phyloP scores from a whole-genome alignment of 129 eudicot genomes.

The Artemisia tridentata region DNA sequence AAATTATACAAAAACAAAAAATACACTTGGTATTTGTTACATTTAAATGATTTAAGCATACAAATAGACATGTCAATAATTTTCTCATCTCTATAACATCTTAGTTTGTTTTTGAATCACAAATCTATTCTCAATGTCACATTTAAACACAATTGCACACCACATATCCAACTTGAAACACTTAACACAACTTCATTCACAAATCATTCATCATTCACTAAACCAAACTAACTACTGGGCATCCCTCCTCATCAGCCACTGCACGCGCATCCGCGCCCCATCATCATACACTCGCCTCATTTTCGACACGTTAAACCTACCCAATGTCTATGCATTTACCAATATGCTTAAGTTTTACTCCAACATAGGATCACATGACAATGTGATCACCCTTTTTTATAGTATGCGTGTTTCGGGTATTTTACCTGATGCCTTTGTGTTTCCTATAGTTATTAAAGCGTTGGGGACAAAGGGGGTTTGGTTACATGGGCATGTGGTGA shows the following conservation, averaged over 20 bases:
- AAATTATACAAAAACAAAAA: too few species aligned
- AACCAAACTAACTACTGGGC: constrained; percentile 47
- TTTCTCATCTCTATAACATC: too few species aligned
- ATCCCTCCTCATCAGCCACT: constrained; percentile 50
- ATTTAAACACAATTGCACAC: constrained; percentile 29
- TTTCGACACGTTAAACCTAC: constrained; percentile 44
- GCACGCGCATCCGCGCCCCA: constrained; percentile 75
- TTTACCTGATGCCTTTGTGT: constrained; percentile 57
- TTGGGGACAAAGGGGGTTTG: constrained; percentile 37
- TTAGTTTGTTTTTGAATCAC: too few species aligned
- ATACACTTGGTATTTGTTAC: too few species aligned
- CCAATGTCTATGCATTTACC: constrained; percentile 52
- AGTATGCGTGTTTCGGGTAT: constrained; percentile 40
- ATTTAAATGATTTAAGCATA: too few species aligned
- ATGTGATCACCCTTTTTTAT: constrained; percentile 40
- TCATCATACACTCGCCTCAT: constrained; percentile 45
- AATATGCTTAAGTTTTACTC: constrained; percentile 66
- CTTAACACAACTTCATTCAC: constrained; percentile 61
- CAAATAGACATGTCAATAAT: too few species aligned
- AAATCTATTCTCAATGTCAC: constrained; percentile 31
- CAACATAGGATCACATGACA: constrained; percentile 36
- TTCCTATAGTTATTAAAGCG: constrained; percentile 62
- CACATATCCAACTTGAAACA: constrained; percentile 34
- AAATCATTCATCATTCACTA: constrained; percentile 46
- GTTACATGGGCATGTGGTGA: constrained; percentile 56